Base-by-base conservation (phyloP, 257 asterid species). In the Penstemon barbatus region DNA sequence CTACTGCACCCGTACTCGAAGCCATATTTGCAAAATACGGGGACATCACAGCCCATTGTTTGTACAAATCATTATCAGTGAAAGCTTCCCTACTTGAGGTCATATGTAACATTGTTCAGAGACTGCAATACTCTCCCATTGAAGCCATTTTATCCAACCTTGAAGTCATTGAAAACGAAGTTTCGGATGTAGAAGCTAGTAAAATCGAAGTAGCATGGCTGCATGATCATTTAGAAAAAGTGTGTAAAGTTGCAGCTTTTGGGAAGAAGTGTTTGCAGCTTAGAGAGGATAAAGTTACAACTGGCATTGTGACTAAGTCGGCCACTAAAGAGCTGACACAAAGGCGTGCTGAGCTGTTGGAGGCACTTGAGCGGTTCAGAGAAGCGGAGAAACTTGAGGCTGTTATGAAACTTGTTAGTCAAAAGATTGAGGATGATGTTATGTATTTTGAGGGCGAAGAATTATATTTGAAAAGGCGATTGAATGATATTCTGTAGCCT, bases 21-120 rank as follows among this genome's bases (percentile, higher is more conserved):
- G 76, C 78, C 63, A 71, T 82, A 70, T 72, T 79, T 38, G 52
- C 74, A 50, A 79, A 82, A 73, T 69, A 76, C 7, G 80, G 84
- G 25, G 87, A 82, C 42, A 79, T 82, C 44, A 40, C 81, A 7
- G 69, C 70, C 44, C 72, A 58, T 38, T 82, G 84, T 61, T 49
- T 39, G 57, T 79, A 61, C 75, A 79, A 68, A 42, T 76, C 87
- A 5, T 48, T 62, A 13, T 59, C 68, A 0, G 71, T 77, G 10
- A 57, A 72, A 57, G 80, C 84, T 43, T 76, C 84, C 58, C 48
- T 82, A 15, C 82, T 82, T 36, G 84, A 79, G 52, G 33, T 25
- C 33, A 1, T 25, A 25, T 58, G 77, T 56, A 63, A 25, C 33
- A 25, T 25, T 25, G 33, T 25, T 25, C 33, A 25, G 33, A 61